Base-by-base conservation (phyloP, 352 stramenopile genomes). In the Globisporangium apiculatum region DNA sequence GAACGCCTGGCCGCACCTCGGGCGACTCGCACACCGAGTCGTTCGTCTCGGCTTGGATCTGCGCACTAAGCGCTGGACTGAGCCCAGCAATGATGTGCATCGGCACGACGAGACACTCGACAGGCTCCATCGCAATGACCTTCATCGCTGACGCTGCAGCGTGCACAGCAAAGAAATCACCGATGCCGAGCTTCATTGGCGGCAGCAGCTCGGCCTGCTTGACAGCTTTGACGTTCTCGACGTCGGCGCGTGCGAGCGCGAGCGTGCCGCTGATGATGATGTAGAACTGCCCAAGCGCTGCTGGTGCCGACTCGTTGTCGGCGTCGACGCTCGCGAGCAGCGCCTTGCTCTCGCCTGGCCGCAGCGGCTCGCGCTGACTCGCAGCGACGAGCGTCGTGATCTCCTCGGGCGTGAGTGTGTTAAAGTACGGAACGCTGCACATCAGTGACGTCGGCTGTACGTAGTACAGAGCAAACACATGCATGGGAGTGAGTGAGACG, bases 371-470 rank as follows among this genome's bases (percentile, higher is more conserved):
- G 0, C 68, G 68, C 18, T 68, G 37, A 59, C 79, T 85, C 10
- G 72, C 70, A 10, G 65, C 61, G 9, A 84, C 79, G 17, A 91
- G 52, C 42, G 51, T 45, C 24, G 72, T 76, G 57, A 91, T 89
- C 41, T 87, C 69, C 0, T 67, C 68, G 9, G 73, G 66, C 2
- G 72, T 76, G 57, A 89, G 77, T 41, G 69, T 53, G 38, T 91
- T 87, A 57, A 91, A 91, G 62, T 86, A 85, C 15, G 82, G 82
- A 3, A 91, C 67, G 48, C 82, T 91, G 59, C 79, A 89, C 48
- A 91, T 76, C 24, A 91, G 56, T 53, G 82, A 91, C 41, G 73
- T 67, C 0, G 79, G 73, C 80, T 91, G 43, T 18, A 37, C 14
- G 24, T 8, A 37, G 24, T 31, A 41, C 18, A 55, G 17, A 61